Percentiles rank a stretch among this genome's conserved stretches.
Conservation (phyloP, 352 stramenopile genomes). For the Globisporangium nunn region DNA sequence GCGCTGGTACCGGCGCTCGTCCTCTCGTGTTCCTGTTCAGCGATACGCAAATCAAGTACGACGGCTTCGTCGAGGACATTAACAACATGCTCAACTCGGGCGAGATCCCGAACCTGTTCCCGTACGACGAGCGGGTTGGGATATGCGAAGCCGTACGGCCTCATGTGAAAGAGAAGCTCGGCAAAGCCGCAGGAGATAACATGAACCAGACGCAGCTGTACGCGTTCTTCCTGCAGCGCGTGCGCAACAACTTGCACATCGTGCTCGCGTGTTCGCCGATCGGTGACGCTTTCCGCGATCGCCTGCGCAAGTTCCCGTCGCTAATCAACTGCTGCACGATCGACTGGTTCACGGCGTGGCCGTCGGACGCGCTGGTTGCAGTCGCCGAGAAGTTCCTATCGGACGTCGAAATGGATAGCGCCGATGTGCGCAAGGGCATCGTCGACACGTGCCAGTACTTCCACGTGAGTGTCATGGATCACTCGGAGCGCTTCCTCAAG, state of each 20-base stretch:
- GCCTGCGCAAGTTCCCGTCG: slow-evolving; percentile 92
- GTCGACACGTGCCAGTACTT: slow-evolving; percentile 92
- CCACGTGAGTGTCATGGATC: slow-evolving; percentile 85
- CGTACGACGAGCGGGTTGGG: slow-evolving; percentile 87
- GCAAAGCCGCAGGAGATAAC: slow-evolving; percentile 85
- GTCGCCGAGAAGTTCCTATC: slow-evolving; percentile 91
- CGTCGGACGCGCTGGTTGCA: slow-evolving; percentile 87
- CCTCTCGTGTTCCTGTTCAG: slow-evolving; percentile 93
- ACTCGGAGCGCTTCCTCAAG: slow-evolving; percentile 81
- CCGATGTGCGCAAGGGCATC: slow-evolving; percentile 63
- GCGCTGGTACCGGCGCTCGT: slow-evolving; percentile 77
- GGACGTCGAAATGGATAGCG: slow-evolving; percentile 85
- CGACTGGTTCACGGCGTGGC: slow-evolving; percentile 95
- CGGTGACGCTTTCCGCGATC: slow-evolving; percentile 90
- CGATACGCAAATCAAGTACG: slow-evolving; percentile 95
- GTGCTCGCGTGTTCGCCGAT: slow-evolving; percentile 93
- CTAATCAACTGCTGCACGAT: slow-evolving; percentile 98
- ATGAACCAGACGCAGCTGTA: slow-evolving; percentile 91
- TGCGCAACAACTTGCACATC: slow-evolving; percentile 91
- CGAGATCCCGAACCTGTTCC: slow-evolving; percentile 94
- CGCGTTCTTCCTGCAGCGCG: slow-evolving; percentile 89
- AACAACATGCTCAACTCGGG: slow-evolving; percentile 96
- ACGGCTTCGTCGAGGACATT: slow-evolving; percentile 95
- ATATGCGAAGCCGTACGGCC: slow-evolving; percentile 88
- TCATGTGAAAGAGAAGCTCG: slow-evolving; percentile 89